A percentile compares a stretch with the other conserved stretches of the same genome.
phyloP scores from a whole-genome alignment of 208 protist species.

The Kentomonas sorsogonicus region DNA sequence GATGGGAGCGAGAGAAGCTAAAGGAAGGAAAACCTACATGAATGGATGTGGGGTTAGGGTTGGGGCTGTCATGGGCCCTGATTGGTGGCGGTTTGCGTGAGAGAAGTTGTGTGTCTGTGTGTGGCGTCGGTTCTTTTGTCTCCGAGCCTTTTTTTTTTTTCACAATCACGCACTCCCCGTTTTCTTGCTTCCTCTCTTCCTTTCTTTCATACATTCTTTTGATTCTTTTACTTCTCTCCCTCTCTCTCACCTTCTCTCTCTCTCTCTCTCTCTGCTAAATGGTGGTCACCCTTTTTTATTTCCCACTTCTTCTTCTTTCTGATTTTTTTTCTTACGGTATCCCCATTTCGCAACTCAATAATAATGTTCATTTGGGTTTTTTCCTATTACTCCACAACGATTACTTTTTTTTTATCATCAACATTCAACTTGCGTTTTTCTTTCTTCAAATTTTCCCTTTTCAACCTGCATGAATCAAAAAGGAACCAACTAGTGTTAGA shows the following conservation, averaged over 20 bases:
- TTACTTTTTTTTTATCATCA: not conserved
- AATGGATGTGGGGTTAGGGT: not conserved
- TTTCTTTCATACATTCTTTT: not conserved
- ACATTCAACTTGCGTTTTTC: too few relatives aligned
- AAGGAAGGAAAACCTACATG: too few relatives aligned
- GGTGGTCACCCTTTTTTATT: too few relatives aligned
- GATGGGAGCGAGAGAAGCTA: not conserved
- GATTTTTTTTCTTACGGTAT: not conserved
- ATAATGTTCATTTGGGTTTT: constrained; percentile 12
- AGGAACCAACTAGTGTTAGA: not conserved
- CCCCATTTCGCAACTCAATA: too few relatives aligned
- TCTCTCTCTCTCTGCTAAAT: not conserved
- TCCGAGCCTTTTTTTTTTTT: not conserved
- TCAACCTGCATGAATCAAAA: too few relatives aligned
- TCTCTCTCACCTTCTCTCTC: constrained; percentile 2
- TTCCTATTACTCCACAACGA: constrained; percentile 1
- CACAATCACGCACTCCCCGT: not conserved
- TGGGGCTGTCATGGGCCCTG: not conserved
- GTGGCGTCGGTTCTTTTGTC: not conserved
- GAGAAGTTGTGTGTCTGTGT: not conserved
- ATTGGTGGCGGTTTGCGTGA: not conserved
- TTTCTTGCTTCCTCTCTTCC: constrained; percentile 8
- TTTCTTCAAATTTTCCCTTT: too few relatives aligned
- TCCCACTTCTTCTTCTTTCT: constrained; percentile 12
- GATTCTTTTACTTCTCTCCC: constrained; percentile 4